These are phyloP conservation scores for Phenoliferia sp. DNA, from an alignment of 1,284 basidiomycete genomes.

Conservation along the genomic window DNA sequence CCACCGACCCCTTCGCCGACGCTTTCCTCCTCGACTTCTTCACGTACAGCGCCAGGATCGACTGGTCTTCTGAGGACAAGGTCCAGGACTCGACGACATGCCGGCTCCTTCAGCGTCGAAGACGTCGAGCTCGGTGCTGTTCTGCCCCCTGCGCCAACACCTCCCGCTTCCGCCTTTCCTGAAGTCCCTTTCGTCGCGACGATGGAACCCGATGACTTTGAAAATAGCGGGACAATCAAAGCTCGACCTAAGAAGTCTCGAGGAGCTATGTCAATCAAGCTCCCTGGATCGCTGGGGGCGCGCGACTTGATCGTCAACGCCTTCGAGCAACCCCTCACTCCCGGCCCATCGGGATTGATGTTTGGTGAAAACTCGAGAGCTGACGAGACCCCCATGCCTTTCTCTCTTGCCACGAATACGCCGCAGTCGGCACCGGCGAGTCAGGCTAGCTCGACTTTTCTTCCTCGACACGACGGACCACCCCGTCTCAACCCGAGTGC, in stretches of 20 bases:
- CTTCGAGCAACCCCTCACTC: conserved; percentile 31
- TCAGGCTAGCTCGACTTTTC: not conserved
- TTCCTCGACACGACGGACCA: conserved; percentile 2
- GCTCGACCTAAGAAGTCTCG: conserved; percentile 3
- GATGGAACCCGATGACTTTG: conserved; percentile 3
- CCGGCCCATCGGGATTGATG: conserved; percentile 8
- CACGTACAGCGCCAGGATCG: not conserved
- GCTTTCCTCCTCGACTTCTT: conserved; percentile 25
- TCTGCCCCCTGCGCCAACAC: conserved; percentile 49
- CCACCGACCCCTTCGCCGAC: conserved; percentile 38
- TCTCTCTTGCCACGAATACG: no score
- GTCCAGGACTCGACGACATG: conserved; percentile 67
- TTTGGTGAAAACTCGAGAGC: not conserved
- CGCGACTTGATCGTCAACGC: conserved; percentile 28
- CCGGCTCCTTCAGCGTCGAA: conserved; percentile 84
- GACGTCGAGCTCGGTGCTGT: conserved; percentile 83
- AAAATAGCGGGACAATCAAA: conserved; percentile 4
- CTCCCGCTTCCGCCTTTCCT: not conserved
- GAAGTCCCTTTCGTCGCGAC: not conserved
- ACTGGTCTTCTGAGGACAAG: conserved; percentile 26
- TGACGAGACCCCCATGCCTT: no score
- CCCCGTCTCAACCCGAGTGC: conserved; percentile 31
- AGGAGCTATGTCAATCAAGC: not conserved
- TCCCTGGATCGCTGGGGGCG: conserved; percentile 18
- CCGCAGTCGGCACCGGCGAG: not conserved